Evolutionary conservation across 2,329 filamentous ascomycete species (phyloP).

Genomic region (Amauroascus verrucosus): DNA sequence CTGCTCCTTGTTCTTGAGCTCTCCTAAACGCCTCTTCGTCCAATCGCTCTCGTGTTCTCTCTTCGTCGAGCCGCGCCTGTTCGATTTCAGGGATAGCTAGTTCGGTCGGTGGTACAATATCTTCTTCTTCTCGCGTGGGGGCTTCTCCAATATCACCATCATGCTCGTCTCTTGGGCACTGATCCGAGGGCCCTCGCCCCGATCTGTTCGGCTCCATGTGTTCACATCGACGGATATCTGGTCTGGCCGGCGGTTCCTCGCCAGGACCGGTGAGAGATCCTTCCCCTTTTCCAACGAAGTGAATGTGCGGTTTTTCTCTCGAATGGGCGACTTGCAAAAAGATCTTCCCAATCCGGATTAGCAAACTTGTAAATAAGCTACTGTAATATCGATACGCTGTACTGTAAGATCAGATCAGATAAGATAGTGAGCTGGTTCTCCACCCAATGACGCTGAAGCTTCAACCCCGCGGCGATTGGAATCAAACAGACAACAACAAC

Average conservation of each 20-base stretch:
- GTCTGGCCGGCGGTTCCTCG: background rate
- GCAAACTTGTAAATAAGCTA: background rate
- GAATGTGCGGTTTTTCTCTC: too few relatives aligned
- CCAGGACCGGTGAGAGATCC: background rate
- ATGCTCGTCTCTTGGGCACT: background rate
- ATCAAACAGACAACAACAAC: background rate
- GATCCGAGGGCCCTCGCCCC: background rate
- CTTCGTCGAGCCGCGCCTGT: constrained; percentile 1
- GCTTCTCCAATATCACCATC: background rate
- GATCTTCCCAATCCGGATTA: background rate
- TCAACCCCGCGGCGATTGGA: background rate
- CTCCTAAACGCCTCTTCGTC: constrained; percentile 10
- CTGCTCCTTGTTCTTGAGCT: constrained; percentile 12
- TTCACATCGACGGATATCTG: background rate
- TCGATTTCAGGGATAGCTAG: constrained; percentile 1
- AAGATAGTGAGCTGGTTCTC: background rate
- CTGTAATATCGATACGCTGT: background rate
- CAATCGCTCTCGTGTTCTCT: background rate
- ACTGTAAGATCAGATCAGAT: background rate
- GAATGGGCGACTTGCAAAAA: background rate
- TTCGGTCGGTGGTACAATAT: constrained; percentile 5
- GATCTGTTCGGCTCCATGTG: background rate
- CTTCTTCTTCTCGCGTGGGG: background rate
- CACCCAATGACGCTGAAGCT: background rate
- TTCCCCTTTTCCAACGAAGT: background rate